Evolutionary conservation across 805 yeast genomes (phyloP), one percentile per base, ranked within the genome.

Genomic region (Alloascoidea hylecoeti): DNA sequence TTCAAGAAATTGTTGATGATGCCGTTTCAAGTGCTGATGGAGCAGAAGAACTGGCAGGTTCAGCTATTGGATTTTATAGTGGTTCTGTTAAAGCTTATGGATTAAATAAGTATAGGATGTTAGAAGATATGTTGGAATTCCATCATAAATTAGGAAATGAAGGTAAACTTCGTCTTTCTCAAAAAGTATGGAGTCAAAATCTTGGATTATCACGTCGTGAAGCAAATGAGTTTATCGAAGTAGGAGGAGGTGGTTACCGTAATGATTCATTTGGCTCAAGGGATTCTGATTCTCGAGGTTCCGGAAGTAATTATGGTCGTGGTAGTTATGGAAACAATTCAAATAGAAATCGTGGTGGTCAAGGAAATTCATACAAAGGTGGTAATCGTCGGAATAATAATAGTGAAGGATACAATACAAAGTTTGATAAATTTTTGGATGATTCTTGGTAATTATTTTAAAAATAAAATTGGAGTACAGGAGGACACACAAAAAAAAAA

Each of bases 241-340:
- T n/a, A 9, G 30, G 30, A 9, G 30, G 30, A 9, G 30, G 30
- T 23, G 9, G 9, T 23, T n/a, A n/a, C n/a, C n/a, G n/a, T n/a
- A n/a, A n/a, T n/a, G n/a, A n/a, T n/a, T n/a, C n/a, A n/a, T n/a
- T n/a, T n/a, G n/a, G n/a, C n/a, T n/a, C n/a, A n/a, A n/a, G n/a
- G n/a, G 30, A n/a, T 23, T 9, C 13, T 23, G 30, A n/a, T 23
- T 23, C 30, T 23, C 30, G 30, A 23, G 30, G 30, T n/a, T 23
- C 30, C n/a, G 30, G 30, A 23, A 23, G 30, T 9, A 23, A 23
- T 23, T 23, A 9, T 23, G 30, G 30, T 23, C 30, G 30, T 23
- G 30, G 30, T n/a, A 9, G 13, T 23, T 23, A 9, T 9, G n/a
- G 30, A 23, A n/a, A n/a, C 30, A n/a, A n/a, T 23, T 9, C 13